A percentile compares a stretch with the other conserved stretches of the same genome.
Conservation (phyloP, 2,329 filamentous ascomycete species). For the Colletotrichum graminicola region DNA sequence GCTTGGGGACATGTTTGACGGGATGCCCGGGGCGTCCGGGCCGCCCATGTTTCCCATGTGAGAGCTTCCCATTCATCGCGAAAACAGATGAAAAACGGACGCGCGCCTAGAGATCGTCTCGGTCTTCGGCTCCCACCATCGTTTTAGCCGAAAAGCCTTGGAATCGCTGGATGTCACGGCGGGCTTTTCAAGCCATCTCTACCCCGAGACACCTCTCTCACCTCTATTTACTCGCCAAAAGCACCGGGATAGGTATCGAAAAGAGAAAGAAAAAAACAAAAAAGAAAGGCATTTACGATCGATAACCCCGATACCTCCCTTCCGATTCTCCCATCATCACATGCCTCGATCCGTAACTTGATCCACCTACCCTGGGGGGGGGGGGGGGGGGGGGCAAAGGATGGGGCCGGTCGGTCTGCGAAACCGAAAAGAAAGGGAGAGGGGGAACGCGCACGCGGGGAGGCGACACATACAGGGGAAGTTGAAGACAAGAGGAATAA, state of each 20-base stretch:
- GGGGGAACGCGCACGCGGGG: not conserved
- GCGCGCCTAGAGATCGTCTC: not conserved
- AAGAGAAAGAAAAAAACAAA: too few relatives aligned
- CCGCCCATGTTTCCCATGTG: slow-evolving; percentile 47
- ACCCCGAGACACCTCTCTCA: not conserved
- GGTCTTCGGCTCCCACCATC: not conserved
- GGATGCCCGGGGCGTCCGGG: slow-evolving; percentile 48
- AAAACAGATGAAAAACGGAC: not conserved
- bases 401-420: not conserved
- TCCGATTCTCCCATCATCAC: not conserved
- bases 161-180: not conserved
- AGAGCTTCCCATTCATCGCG: not conserved
- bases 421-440: not conserved
- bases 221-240: not conserved
- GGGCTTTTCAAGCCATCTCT: not conserved
- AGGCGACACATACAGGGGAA: not conserved
- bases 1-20: slow-evolving; percentile 49
- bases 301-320: not conserved
- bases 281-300: not conserved
- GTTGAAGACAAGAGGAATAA: not conserved
- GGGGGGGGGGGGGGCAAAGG: too few relatives aligned
- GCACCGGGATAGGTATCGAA: too few relatives aligned
- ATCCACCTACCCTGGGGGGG: too few relatives aligned
- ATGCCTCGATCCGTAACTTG: not conserved
- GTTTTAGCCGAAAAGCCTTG: not conserved